phyloP scores from a whole-genome alignment of 257 asterid species.

The Leptodermis oblonga region DNA sequence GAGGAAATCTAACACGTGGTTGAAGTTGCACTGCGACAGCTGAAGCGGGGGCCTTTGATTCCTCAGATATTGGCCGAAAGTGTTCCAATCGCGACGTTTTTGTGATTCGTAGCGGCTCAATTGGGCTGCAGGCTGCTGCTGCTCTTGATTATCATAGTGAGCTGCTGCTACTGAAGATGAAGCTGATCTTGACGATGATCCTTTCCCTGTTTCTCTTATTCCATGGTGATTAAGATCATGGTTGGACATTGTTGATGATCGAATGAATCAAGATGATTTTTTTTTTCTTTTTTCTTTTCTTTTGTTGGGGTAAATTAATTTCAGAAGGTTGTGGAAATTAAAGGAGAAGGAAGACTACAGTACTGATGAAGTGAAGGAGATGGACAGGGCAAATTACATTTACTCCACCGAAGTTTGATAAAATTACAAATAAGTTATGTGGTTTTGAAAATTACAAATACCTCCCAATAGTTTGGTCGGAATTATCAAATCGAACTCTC shows the following conservation, averaged over 20 bases:
- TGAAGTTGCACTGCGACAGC: constrained; percentile 62
- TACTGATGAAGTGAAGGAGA: no score
- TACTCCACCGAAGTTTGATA: no score
- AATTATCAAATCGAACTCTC: no score
- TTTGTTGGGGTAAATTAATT: not conserved
- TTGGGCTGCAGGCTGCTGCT: constrained; percentile 36
- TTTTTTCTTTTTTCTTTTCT: not conserved
- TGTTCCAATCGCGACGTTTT: constrained; percentile 90
- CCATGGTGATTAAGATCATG: constrained; percentile 25
- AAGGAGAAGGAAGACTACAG: constrained; percentile 12
- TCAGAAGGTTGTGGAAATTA: constrained; percentile 4
- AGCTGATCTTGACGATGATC: constrained; percentile 31
- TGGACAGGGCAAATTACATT: no score
- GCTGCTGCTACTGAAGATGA: not conserved
- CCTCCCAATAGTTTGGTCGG: no score
- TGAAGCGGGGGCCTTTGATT: constrained; percentile 75
- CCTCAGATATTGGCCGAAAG: constrained; percentile 73
- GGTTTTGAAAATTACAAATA: no score
- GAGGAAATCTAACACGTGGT: constrained; percentile 69
- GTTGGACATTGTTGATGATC: constrained; percentile 39
- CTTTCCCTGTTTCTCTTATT: constrained; percentile 34
- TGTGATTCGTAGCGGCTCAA: constrained; percentile 82
- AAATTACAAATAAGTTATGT: no score
- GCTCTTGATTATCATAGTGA: constrained; percentile 11
- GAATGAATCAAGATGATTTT: not conserved